These are phyloP conservation scores for Daphne laureola DNA, from an alignment of 441 rosid species.

Conservation along the genomic window DNA sequence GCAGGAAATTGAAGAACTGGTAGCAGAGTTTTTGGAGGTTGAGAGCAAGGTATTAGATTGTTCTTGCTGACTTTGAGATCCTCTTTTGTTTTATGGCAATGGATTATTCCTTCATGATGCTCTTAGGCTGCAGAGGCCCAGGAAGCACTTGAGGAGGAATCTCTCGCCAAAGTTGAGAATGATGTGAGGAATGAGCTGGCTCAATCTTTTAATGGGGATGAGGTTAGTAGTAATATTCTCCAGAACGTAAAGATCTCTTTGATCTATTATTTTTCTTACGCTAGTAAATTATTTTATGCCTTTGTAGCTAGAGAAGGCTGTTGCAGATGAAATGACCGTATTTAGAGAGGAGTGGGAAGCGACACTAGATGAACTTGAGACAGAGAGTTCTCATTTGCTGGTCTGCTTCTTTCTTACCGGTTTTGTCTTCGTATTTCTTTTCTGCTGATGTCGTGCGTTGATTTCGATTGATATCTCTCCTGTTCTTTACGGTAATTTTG, in stretches of 20 bases:
- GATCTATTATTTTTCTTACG: too few species aligned
- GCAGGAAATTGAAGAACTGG: slow-evolving; percentile 76
- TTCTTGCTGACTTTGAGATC: slow-evolving; percentile 12
- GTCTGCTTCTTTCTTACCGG: slow-evolving; percentile 37
- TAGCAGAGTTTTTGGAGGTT: slow-evolving; percentile 71
- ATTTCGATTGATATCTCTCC: slow-evolving; percentile 6
- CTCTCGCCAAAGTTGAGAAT: slow-evolving; percentile 68
- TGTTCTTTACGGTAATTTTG: background rate
- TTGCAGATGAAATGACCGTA: slow-evolving; percentile 69
- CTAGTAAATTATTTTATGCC: slow-evolving; percentile 18
- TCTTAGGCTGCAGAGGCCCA: slow-evolving; percentile 98
- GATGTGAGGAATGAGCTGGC: slow-evolving; percentile 93
- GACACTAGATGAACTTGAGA: slow-evolving; percentile 89
- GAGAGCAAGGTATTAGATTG: slow-evolving; percentile 83
- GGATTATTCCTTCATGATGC: slow-evolving; percentile 29
- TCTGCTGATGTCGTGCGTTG: slow-evolving; percentile 17
- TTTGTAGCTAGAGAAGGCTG: slow-evolving; percentile 69
- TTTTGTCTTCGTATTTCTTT: slow-evolving; percentile 8
- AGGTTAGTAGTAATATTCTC: slow-evolving; percentile 41
- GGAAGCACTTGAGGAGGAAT: slow-evolving; percentile 94
- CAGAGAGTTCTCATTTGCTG: slow-evolving; percentile 83
- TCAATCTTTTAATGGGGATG: slow-evolving; percentile 59
- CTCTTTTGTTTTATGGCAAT: slow-evolving; percentile 9
- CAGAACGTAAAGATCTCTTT: background rate
- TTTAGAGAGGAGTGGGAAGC: slow-evolving; percentile 90